Conservation (phyloP, 345 rosid genomes). For the Rhodomyrtus tomentosa region DNA sequence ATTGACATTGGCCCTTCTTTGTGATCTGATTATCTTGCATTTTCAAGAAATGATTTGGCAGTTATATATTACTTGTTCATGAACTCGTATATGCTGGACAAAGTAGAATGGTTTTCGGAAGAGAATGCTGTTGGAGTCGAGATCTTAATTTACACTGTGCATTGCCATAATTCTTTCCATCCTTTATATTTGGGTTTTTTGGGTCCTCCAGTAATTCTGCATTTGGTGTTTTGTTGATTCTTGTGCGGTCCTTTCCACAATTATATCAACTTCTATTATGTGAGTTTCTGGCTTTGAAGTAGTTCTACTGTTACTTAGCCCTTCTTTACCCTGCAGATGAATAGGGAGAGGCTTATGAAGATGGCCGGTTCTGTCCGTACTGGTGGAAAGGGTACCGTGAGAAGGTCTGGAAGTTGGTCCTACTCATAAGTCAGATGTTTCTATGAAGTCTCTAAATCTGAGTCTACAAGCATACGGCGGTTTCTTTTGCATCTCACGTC, state of each 20-base stretch:
- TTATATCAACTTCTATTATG: neutral
- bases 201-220: neutral
- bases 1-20: neutral
- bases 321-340: constrained; percentile 36
- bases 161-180: neutral
- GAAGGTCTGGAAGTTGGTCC: constrained; percentile 40
- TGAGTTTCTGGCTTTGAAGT: neutral
- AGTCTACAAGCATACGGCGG: neutral
- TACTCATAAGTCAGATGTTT: neutral
- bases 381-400: constrained; percentile 87
- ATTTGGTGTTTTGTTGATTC: neutral
- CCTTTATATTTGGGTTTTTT: neutral
- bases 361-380: constrained; percentile 96
- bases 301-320: neutral
- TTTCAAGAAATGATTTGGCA: neutral
- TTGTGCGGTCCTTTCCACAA: neutral
- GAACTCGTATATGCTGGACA: neutral
- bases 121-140: neutral
- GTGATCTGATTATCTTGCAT: neutral
- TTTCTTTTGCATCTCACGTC: neutral
- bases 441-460: neutral
- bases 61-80: neutral
- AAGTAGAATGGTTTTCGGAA: neutral
- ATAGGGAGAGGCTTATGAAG: constrained; percentile 78
- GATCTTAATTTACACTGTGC: neutral